Base-by-base conservation (phyloP, 2,329 filamentous ascomycete species). In the Cladosporium sp. region DNA sequence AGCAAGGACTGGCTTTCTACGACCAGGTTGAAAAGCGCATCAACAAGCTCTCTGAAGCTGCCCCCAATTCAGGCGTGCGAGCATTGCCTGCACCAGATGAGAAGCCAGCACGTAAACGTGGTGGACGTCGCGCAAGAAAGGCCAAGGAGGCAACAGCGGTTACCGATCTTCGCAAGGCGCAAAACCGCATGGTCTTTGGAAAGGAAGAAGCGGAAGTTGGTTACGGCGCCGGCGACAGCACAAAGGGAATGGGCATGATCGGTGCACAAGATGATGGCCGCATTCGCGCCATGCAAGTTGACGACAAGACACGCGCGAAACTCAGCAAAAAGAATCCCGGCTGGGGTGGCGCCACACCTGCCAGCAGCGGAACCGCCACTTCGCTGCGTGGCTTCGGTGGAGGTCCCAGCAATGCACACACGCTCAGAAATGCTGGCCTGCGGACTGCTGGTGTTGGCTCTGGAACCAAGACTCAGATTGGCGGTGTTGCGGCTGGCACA, bases 91-190 rank as follows among this genome's bases (percentile, higher is more conserved):
- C 92, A 0, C 95, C 95, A 0, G 95, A 98, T 75, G 95, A 99
- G 79, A 99, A 98, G 78, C 95, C 93, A 1, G 89, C 92, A 0
- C 86, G 93, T 38, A 99, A 99, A 78, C 91, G 95, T 70, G 95
- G 95, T 78, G 95, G 95, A 61, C 85, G 94, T 65, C 86, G 93
- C 70, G 95, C 93, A 14, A 85, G 95, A 66, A 97, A 97, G 79
- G 94, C 94, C 67, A 99, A 99, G 85, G 95, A 97, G 79, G 93
- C 94, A 4, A 92, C 92, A 7, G 94, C 95, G 67, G 96, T 97
- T 92, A 99, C 95, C 0, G 95, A 99, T 65, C 83, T 99, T 34
- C 89, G 93, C 70, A 97, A 98, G 78, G 93, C 93, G 4, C 95
- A 98, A 80, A 99, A 99, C 80, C 88, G 95, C 64, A 90, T 99